A percentile compares a stretch with the other conserved stretches of the same genome.
phyloP scores from a whole-genome alignment of 2,329 filamentous ascomycete genomes.

The Sclerotinia borealis region DNA sequence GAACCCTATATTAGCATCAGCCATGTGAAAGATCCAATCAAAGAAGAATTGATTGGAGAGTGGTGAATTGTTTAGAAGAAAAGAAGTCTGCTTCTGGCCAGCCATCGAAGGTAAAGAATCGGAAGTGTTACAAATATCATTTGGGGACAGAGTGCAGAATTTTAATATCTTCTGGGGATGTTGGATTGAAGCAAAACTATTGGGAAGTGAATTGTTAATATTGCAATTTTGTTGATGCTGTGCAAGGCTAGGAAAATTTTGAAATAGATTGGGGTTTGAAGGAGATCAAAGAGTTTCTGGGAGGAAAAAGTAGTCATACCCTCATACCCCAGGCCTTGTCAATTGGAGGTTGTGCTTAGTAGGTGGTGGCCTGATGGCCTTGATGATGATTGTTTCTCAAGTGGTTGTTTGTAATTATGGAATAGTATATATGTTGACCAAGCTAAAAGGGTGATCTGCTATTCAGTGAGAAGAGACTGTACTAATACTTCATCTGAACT shows the following conservation, averaged over 20 bases:
- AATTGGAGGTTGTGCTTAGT: neutral
- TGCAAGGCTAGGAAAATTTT: neutral
- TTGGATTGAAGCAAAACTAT: neutral
- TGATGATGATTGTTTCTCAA: neutral
- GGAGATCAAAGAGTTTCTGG: neutral
- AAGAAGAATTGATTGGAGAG: neutral
- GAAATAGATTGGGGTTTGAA: neutral
- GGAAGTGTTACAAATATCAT: neutral
- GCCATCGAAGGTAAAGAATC: neutral
- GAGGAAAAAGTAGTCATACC: neutral
- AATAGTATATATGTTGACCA: neutral
- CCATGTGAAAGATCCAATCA: rapidly evolving
- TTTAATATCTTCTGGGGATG: neutral
- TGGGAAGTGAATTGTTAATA: neutral
- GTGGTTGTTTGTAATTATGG: neutral
- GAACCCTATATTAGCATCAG: neutral
- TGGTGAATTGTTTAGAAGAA: too few relatives aligned
- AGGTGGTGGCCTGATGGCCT: neutral
- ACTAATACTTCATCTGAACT: neutral
- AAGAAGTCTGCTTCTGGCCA: neutral
- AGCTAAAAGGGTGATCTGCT: neutral
- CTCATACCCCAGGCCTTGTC: neutral
- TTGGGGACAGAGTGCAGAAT: neutral
- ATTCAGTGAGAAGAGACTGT: neutral
- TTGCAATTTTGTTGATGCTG: neutral